Evolutionary conservation across 2,329 filamentous ascomycete species (phyloP).

Genomic region (Colletotrichum cordylinicola): DNA sequence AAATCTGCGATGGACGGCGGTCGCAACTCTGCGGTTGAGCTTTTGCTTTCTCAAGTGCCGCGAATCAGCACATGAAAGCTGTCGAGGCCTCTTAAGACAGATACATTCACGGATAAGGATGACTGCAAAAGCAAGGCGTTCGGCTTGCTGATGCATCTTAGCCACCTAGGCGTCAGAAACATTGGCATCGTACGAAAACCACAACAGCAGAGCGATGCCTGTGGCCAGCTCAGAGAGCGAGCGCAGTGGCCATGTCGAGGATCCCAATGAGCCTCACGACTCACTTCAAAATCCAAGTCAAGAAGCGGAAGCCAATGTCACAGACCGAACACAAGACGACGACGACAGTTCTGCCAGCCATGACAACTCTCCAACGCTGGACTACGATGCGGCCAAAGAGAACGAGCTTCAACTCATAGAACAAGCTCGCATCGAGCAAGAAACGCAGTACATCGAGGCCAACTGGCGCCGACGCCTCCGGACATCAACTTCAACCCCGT

Average conservation of each 20-base stretch:
- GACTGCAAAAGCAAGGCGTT: too few species aligned
- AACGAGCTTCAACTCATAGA: not conserved
- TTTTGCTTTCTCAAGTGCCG: not conserved
- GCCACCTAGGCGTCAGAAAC: not conserved
- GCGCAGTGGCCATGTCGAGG: not conserved
- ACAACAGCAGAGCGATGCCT: not conserved
- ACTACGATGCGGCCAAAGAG: not conserved
- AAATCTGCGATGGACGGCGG: not conserved
- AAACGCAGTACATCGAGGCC: not conserved
- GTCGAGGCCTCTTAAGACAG: rapidly evolving
- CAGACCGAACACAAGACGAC: not conserved
- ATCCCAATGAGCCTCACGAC: not conserved
- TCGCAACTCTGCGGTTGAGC: not conserved
- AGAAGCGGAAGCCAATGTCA: not conserved
- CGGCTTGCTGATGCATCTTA: not conserved
- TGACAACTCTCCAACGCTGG: not conserved
- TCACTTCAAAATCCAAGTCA: rapidly evolving
- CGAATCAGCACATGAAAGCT: not conserved
- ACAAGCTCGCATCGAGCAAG: not conserved
- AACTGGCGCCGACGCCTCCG: not conserved
- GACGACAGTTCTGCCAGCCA: not conserved
- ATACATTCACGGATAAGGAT: not conserved
- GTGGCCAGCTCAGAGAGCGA: not conserved
- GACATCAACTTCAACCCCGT: not conserved
- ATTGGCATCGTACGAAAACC: not conserved